Evolutionary conservation across 768 basidiomycete species (phyloP).

Genomic region (Mrakia frigida): DNA sequence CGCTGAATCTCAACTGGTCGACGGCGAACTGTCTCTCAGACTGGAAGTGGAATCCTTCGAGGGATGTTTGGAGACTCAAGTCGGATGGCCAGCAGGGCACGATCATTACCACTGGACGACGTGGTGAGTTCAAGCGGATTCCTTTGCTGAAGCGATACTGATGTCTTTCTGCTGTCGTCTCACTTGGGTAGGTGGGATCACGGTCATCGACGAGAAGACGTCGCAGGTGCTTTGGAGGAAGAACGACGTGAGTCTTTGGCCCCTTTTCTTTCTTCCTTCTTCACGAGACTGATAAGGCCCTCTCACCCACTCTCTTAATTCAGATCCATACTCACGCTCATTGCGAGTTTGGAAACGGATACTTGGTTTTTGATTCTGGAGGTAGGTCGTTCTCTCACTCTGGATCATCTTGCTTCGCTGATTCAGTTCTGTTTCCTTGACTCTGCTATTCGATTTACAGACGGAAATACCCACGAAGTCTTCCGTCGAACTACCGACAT

Average conservation of each 20-base stretch:
- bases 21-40: background rate
- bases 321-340: constrained; percentile 18
- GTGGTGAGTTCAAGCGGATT: constrained; percentile 1
- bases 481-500: constrained; percentile 21
- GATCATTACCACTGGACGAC: constrained; percentile 3
- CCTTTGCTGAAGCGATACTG: background rate
- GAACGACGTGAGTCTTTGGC: background rate
- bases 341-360: constrained; percentile 22
- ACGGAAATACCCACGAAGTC: constrained; percentile 11
- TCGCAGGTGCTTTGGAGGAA: background rate
- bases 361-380: constrained; percentile 11
- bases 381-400: background rate
- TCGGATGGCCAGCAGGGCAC: background rate
- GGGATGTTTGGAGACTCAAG: constrained; percentile 25
- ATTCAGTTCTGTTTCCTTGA: background rate
- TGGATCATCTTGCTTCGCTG: background rate
- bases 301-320: no score
- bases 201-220: constrained; percentile 12
- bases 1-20: background rate
- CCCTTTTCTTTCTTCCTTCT: background rate
- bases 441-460: background rate
- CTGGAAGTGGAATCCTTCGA: constrained; percentile 6
- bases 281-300: background rate
- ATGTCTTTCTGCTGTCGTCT: background rate
- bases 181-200: background rate